These are phyloP conservation scores for Colletotrichum cordylinicola DNA, from an alignment of 2,329 filamentous ascomycete species.

Conservation along the genomic window DNA sequence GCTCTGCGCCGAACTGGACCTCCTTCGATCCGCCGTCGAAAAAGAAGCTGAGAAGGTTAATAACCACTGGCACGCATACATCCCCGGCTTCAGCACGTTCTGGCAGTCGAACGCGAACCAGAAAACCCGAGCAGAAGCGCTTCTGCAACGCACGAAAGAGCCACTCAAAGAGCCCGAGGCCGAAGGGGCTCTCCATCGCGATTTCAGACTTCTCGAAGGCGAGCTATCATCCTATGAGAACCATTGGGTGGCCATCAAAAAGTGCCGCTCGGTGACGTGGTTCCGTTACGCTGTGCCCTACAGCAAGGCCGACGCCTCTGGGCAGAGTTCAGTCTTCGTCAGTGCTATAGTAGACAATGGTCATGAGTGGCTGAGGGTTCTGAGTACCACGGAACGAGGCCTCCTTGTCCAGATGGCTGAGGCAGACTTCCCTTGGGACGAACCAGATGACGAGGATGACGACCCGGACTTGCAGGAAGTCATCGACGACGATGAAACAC, in stretches of 20 bases:
- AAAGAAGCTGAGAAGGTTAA: background rate
- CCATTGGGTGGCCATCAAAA: constrained; percentile 12
- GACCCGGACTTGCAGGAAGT: constrained; percentile 34
- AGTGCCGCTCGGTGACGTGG: constrained; percentile 10
- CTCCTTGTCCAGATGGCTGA: constrained; percentile 44
- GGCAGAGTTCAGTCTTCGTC: background rate
- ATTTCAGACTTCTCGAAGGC: constrained; percentile 8
- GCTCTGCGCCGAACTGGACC: constrained; percentile 1
- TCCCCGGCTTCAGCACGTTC: constrained; percentile 16
- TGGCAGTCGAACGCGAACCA: constrained; percentile 1
- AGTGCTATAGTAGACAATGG: constrained; percentile 34
- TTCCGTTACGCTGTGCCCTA: constrained; percentile 5
- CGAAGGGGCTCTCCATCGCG: background rate
- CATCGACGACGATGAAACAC: constrained; percentile 39
- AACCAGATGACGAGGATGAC: constrained; percentile 19
- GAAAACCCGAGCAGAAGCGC: background rate
- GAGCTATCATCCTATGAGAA: constrained; percentile 9
- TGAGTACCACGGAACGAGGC: constrained; percentile 33
- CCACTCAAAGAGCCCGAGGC: background rate
- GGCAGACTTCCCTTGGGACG: constrained; percentile 44
- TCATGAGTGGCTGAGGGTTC: constrained; percentile 40
- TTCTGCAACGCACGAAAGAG: background rate
- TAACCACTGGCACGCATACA: constrained; percentile 13
- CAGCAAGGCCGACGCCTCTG: background rate
- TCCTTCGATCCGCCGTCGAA: background rate